phyloP scores from a whole-genome alignment of 495 filamentous ascomycete species.

The Penicillium paradoxum region DNA sequence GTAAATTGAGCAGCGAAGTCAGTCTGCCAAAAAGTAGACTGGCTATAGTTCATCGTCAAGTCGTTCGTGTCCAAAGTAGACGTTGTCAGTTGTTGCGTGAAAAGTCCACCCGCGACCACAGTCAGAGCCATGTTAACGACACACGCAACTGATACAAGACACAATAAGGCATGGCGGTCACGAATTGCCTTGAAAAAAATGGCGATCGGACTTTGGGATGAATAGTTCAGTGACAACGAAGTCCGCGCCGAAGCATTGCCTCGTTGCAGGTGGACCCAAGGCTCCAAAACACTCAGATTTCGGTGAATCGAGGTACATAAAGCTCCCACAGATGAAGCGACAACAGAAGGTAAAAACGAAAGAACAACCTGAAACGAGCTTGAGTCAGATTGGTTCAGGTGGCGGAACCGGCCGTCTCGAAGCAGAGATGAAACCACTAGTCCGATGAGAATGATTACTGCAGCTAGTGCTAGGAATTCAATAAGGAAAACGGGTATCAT shows the following conservation, averaged over 20 bases:
- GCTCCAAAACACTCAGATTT: conserved; percentile 39
- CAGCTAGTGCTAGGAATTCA: conserved; percentile 34
- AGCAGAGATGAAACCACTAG: conserved; percentile 30
- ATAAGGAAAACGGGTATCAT: conserved; percentile 39
- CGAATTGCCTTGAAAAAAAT: conserved; percentile 32
- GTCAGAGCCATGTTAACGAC: conserved; percentile 33
- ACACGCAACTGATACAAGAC: conserved; percentile 33
- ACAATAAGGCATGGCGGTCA: conserved; percentile 29
- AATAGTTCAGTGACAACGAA: conserved; percentile 37
- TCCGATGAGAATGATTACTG: conserved; percentile 33
- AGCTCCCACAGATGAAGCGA: conserved; percentile 34
- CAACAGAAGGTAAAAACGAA: conserved; percentile 35
- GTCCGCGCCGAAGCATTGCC: conserved; percentile 27
- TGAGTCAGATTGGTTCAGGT: conserved; percentile 35
- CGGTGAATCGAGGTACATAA: conserved; percentile 40
- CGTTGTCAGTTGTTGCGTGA: conserved; percentile 31
- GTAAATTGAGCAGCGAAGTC: conserved; percentile 39
- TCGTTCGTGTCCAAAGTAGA: conserved; percentile 24
- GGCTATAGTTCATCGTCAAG: conserved; percentile 32
- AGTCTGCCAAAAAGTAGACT: conserved; percentile 27
- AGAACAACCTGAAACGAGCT: conserved; percentile 35
- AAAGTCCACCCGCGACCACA: conserved; percentile 35
- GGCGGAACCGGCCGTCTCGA: conserved; percentile 31
- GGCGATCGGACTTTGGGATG: conserved; percentile 33
- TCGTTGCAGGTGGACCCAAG: conserved; percentile 42